Evolutionary conservation across 2,329 filamentous ascomycete species (phyloP).

Genomic region (Tolypocladium capitatum): DNA sequence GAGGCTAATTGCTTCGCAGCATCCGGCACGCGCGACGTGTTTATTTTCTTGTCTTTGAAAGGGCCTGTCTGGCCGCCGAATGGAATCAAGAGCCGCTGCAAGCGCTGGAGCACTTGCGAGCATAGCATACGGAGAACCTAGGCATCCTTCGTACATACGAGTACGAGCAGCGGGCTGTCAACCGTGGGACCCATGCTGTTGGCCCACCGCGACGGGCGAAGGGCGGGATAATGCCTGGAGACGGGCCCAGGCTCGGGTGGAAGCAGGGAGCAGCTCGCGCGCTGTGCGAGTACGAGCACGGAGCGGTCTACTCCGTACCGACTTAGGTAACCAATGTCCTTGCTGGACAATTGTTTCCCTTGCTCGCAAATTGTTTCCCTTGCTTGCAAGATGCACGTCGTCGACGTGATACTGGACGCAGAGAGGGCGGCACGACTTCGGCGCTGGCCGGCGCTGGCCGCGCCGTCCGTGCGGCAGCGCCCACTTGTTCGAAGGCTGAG

Average conservation of each 20-base stretch:
- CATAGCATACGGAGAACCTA: no score
- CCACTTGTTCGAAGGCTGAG: background rate
- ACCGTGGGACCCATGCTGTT: background rate
- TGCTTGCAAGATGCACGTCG: no score
- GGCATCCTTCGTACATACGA: no score
- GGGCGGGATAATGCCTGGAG: background rate
- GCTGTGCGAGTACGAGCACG: no score
- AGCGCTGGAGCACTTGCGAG: background rate
- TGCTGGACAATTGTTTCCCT: background rate
- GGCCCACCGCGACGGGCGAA: background rate
- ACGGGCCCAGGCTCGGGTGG: background rate
- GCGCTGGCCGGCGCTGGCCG: no score
- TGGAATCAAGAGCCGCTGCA: background rate
- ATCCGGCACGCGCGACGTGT: background rate
- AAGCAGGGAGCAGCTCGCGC: background rate
- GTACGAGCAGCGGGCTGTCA: no score
- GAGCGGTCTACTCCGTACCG: no score
- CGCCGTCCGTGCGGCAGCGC: background rate
- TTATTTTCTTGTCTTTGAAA: background rate
- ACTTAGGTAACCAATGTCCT: no score
- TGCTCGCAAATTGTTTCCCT: no score
- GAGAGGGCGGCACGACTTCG: no score
- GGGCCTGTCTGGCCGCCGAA: background rate
- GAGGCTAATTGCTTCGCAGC: background rate
- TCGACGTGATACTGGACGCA: background rate